These are phyloP conservation scores for Peterozyma xylosa DNA, from an alignment of 805 yeast genomes.

Conservation along the genomic window DNA sequence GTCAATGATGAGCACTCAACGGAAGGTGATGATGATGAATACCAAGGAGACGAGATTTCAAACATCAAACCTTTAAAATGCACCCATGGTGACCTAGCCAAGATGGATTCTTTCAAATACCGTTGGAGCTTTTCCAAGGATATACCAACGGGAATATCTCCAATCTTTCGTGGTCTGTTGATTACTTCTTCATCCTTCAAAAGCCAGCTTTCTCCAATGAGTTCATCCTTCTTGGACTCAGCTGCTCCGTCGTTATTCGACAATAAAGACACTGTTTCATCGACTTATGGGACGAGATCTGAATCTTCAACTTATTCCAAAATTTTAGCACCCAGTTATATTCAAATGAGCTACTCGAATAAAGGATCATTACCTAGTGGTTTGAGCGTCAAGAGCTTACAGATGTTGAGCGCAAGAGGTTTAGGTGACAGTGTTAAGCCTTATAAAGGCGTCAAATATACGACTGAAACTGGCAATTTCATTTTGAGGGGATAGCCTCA, in stretches of 20 bases:
- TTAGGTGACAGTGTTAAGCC: constrained; percentile 60
- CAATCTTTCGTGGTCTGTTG: constrained; percentile 58
- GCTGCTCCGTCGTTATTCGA: neutral
- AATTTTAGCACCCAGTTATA: constrained; percentile 30
- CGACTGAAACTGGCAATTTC: constrained; percentile 55
- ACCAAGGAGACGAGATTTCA: constrained; percentile 15
- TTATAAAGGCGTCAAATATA: constrained; percentile 85
- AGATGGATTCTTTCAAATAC: constrained; percentile 39
- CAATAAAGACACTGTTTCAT: neutral
- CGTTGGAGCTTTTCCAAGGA: constrained; percentile 63
- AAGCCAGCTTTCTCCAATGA: neutral
- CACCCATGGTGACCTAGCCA: constrained; percentile 72
- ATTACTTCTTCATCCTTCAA: constrained; percentile 6
- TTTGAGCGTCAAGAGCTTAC: constrained; percentile 56
- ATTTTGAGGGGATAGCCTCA: constrained; percentile 27
- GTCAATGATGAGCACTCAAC: constrained; percentile 7
- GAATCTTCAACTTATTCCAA: neutral
- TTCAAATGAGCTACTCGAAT: constrained; percentile 45
- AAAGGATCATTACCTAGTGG: constrained; percentile 76
- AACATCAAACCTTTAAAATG: constrained; percentile 50
- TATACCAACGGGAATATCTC: constrained; percentile 55
- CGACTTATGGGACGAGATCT: neutral
- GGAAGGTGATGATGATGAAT: neutral
- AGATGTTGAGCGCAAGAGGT: constrained; percentile 51
- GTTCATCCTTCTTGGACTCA: neutral